phyloP scores from a whole-genome alignment of 805 yeast genomes.

The Komagataella pseudopastoris region DNA sequence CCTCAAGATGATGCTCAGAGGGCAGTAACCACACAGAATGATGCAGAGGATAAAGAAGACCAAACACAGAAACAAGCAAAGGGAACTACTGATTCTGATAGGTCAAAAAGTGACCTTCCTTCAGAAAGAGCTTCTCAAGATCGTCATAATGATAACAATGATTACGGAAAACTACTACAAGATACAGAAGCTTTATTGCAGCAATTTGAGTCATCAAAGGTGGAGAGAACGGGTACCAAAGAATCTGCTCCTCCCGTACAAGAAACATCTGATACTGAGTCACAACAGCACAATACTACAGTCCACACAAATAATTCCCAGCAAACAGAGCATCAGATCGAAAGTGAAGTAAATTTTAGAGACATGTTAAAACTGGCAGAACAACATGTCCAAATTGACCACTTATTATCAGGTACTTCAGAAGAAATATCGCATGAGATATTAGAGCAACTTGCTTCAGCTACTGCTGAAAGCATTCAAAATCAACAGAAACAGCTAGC shows the following conservation, averaged over 20 bases:
- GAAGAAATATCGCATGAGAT: conserved; percentile 3
- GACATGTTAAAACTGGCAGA: not conserved
- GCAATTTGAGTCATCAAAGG: not conserved
- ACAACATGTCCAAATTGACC: not conserved
- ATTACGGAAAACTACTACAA: not conserved
- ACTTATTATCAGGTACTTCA: not conserved
- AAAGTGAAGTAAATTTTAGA: not conserved
- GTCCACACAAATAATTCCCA: not conserved
- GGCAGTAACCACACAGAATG: not conserved
- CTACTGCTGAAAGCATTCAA: conserved; percentile 1
- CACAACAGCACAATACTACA: not conserved
- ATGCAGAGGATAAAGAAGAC: not conserved
- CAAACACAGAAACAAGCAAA: not conserved
- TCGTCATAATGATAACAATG: not conserved
- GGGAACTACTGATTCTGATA: not conserved
- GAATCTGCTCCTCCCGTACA: not conserved
- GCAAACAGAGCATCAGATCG: not conserved
- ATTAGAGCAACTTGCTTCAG: conserved; percentile 3
- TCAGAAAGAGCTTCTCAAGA: not conserved
- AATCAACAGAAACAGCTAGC: not conserved
- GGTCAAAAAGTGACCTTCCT: not conserved
- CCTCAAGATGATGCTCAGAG: not conserved
- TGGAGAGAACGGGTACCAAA: not conserved
- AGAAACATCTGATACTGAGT: not conserved
- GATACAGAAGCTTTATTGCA: not conserved